Evolutionary conservation across 2,329 filamentous ascomycete species (phyloP).

Genomic region (Aspergillus versicolor): DNA sequence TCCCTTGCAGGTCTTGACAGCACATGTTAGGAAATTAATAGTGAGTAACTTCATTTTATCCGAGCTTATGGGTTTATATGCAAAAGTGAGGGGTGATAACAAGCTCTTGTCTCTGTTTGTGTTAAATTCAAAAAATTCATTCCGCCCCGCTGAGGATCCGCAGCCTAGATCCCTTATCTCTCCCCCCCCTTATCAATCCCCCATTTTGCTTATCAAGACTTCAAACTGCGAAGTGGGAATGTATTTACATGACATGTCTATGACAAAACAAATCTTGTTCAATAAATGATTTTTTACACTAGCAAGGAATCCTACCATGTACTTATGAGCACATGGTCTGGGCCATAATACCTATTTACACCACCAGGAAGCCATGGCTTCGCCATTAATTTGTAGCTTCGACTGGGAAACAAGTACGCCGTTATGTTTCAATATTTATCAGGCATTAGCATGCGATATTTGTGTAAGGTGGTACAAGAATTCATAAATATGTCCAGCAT

Average conservation of each 20-base stretch:
- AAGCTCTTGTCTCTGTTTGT: not conserved
- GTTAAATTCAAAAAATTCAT: not conserved
- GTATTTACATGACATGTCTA: not conserved
- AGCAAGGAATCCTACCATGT: not conserved
- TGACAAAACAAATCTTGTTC: not conserved
- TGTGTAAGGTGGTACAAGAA: not conserved
- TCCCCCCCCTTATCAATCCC: not conserved
- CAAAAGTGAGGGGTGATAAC: not conserved
- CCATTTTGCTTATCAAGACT: not conserved
- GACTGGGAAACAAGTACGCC: too few species aligned
- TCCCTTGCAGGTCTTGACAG: slow-evolving; percentile 89
- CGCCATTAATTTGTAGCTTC: not conserved
- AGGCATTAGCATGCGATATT: not conserved
- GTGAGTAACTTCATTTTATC: slow-evolving; percentile 87
- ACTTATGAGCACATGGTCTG: not conserved
- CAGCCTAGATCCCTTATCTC: too few species aligned
- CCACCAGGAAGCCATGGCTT: not conserved
- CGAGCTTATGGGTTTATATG: not conserved
- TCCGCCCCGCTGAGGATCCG: not conserved
- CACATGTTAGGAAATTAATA: slow-evolving; percentile 94
- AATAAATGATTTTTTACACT: not conserved
- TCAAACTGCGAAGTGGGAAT: not conserved
- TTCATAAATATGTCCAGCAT: not conserved
- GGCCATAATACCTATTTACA: not conserved
- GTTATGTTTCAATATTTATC: too few species aligned